Evolutionary conservation across 1,284 basidiomycete genomes (phyloP), one percentile per base, ranked within the genome.

Genomic region (Moesziomyces globuligerus): DNA sequence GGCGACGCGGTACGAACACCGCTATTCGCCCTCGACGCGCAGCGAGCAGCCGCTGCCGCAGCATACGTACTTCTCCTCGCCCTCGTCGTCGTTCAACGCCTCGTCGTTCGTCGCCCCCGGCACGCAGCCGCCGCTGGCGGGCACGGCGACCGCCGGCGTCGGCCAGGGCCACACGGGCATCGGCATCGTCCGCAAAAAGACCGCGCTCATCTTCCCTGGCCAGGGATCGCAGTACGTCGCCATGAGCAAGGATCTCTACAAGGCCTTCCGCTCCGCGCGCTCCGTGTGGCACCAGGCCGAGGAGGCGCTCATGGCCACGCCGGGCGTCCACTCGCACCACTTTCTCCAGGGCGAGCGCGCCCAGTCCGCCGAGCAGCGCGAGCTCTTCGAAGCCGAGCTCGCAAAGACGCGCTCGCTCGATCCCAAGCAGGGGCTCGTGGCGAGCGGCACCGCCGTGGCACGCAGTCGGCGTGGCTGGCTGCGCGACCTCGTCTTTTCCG

Each of bases 181-280:
- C 36, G 41, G 57, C 24, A 71, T 78, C n/a, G 53, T 60, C 13
- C 65, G 60, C 23, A 81, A 79, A 41, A 75, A 66, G 50, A 64
- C 76, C 10, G 80, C 78, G 1, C 66, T 81, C 24, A 76, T 81
- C 60, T 66, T 81, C 21, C 79, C 80, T 1, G 79, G 79, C 4
- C 78, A 78, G 42, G 80, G 79, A 7, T 80, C 78, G 1, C 78
- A 80, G 55, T 81, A 81, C 56, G 78, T 81, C 17, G 75, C 74
- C 58, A 80, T 82, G 80, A 73, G 76, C 11, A 68, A 71, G 20
- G 79, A 82, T 32, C 66, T 81, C 32, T 82, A 76, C 67, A 61
- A 75, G 18, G 28, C 60, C 10, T 82, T 75, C 48, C 59, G 70
- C n/a, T 56, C 75, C 6, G 78, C 79, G 4, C 59, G 80, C 2